A percentile compares a stretch with the other conserved stretches of the same genome.
phyloP scores from a whole-genome alignment of 2,329 filamentous ascomycete species.

The Cercospora beticola region DNA sequence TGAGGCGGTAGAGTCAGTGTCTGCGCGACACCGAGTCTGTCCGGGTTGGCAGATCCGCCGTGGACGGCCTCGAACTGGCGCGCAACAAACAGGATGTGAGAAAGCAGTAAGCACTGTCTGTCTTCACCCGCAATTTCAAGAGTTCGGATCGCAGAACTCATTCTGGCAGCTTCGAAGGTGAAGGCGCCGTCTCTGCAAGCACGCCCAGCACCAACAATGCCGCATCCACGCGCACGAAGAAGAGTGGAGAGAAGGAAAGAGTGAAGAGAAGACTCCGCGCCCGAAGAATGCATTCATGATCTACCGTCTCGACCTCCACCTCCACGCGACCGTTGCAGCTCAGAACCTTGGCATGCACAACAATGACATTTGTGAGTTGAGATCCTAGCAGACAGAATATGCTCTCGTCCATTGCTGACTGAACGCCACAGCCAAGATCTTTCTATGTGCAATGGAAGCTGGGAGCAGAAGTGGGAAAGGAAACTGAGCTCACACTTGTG shows the following conservation, averaged over 20 bases:
- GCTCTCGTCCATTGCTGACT: neutral
- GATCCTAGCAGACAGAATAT: neutral
- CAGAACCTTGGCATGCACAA: conserved; percentile 18
- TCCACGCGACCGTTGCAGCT: conserved; percentile 16
- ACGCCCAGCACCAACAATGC: conserved; percentile 16
- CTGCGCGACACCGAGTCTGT: neutral
- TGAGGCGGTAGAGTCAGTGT: neutral
- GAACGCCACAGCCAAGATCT: neutral
- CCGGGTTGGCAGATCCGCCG: neutral
- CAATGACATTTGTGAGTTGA: conserved; percentile 24
- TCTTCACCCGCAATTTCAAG: neutral
- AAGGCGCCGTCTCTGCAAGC: conserved; percentile 18
- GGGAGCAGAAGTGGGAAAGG: neutral
- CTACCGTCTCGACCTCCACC: conserved; percentile 19
- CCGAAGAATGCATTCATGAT: conserved; percentile 25
- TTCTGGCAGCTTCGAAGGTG: neutral
- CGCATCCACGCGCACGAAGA: conserved; percentile 17
- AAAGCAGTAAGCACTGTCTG: neutral
- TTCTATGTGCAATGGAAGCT: neutral
- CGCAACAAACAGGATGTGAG: too few relatives aligned
- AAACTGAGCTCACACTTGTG: neutral
- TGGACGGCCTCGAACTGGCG: neutral
- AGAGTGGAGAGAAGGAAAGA: neutral
- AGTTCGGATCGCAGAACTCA: neutral
- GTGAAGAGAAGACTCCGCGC: conserved; percentile 13